Base-by-base conservation (phyloP, 2,329 filamentous ascomycete genomes). In the Clarireedia paspali region DNA sequence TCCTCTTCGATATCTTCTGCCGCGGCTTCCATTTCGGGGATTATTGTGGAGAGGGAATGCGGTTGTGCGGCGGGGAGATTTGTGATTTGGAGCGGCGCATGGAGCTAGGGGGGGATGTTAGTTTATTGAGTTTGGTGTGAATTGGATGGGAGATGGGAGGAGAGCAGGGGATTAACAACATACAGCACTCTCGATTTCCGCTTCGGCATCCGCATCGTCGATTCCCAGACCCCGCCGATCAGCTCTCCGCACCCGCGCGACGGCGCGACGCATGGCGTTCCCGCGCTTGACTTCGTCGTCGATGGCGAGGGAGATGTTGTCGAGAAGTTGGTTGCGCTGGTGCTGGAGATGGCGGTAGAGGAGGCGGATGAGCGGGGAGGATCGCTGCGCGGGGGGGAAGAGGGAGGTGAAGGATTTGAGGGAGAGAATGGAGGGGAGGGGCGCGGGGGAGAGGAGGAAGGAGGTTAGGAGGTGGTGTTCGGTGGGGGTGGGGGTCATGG, bases 311-410 rank as follows among this genome's bases (percentile, higher is more conserved):
- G 82, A 77, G 14, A 95, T 84, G 4, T 74, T 70, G 63, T 92
- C 87, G 53, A 90, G 78, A 10, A 87, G 75, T 48, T 79, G 77
- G 59, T 85, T 83, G 54, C 90, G 83, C 67, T 91, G 81, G 57
- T 84, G 79, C 65, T 94, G 88, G 2, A 95, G 77, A 68, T 94
- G 88, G 48, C 87, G 83, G 68, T 95, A 95, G 5, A 96, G 76
- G 9, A 60, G 56, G 50, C 62, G 60, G 40, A 69, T 62, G 47
- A 64, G 54, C 2, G 67, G 66, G 3, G 65, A 66, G 14, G 66
- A 64, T 56, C 64, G 65, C 36, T 66, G 62, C 0, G 80, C 71
- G 50, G 78, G 81, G 10, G 90, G 89, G 66, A 95, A 94, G 44
- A 92, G 78, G 27, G 84, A 78, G 45, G 82, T 83, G 74, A 95